Evolutionary conservation across 2,329 filamentous ascomycete species (phyloP).

Genomic region (Cylindrodendrum hubeiense): DNA sequence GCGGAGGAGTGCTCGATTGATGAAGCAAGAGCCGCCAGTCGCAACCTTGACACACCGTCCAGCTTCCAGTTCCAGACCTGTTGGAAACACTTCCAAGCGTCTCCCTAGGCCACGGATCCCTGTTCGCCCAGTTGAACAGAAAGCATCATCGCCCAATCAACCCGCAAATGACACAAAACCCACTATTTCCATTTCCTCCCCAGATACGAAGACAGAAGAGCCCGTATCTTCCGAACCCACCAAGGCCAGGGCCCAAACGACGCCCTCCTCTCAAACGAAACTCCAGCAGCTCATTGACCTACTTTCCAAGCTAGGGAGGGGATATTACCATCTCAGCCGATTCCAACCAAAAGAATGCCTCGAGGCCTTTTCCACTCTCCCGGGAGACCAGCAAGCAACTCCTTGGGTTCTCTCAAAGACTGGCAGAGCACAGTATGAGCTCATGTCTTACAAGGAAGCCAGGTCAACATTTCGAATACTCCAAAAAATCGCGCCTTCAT

Average conservation of each 20-base stretch:
- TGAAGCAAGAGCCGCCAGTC: conserved; percentile 17
- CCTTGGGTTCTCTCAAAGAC: conserved; percentile 38
- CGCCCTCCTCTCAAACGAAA: neutral
- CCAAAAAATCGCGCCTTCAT: conserved; percentile 28
- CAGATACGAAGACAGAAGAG: no score
- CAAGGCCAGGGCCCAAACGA: neutral
- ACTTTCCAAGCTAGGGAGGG: conserved; percentile 26
- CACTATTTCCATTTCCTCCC: no score
- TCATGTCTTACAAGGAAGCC: conserved; percentile 34
- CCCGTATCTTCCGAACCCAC: neutral
- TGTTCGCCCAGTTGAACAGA: neutral
- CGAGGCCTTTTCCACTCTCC: conserved; percentile 27
- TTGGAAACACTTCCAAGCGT: neutral
- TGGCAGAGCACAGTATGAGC: conserved; percentile 35
- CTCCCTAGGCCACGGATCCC: neutral
- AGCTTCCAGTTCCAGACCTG: neutral
- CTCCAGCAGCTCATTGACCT: conserved; percentile 21
- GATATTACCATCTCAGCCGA: conserved; percentile 33
- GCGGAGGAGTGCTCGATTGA: conserved; percentile 32
- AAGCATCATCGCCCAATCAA: neutral
- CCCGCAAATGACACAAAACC: no score
- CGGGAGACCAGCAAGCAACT: conserved; percentile 33
- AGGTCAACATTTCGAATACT: conserved; percentile 32
- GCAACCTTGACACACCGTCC: neutral
- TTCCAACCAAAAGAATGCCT: conserved; percentile 33